A percentile compares a stretch with the other conserved stretches of the same genome.
Conservation (phyloP, 169 alveolate species). For the Plasmodium gaboni region DNA sequence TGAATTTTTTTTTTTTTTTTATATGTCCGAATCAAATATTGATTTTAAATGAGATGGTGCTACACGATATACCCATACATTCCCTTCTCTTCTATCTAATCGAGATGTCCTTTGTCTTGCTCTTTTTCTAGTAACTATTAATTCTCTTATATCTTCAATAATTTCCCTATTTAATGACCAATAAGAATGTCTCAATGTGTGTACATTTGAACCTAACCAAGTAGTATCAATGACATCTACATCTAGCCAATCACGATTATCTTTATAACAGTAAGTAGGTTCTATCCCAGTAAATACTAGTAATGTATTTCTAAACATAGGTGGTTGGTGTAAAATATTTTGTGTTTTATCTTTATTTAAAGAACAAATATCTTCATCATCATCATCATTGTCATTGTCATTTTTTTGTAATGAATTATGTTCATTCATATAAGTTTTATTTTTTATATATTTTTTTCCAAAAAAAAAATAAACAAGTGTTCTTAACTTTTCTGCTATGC, state of each 20-base stretch:
- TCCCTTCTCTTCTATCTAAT: constrained; percentile 87
- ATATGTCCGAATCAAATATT: constrained; percentile 78
- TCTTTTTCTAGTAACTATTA: constrained; percentile 87
- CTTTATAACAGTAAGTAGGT: constrained; percentile 52
- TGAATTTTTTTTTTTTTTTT: constrained; percentile 7
- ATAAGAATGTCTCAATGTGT: constrained; percentile 78
- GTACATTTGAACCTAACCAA: constrained; percentile 84
- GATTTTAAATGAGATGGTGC: constrained; percentile 87
- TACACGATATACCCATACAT: constrained; percentile 89
- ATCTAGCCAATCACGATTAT: constrained; percentile 84
- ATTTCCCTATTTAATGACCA: constrained; percentile 88
- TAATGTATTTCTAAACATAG: constrained; percentile 71
- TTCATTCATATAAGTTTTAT: constrained; percentile 5
- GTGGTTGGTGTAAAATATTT: constrained; percentile 62
- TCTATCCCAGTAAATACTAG: constrained; percentile 76
- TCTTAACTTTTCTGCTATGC: constrained; percentile 8
- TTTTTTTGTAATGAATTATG: not conserved
- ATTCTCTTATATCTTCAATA: constrained; percentile 88
- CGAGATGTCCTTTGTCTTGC: constrained; percentile 87
- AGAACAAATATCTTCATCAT: not conserved
- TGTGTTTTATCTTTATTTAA: not conserved
- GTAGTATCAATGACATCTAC: constrained; percentile 91
- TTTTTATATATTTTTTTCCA: not conserved
- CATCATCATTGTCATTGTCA: too few species aligned
- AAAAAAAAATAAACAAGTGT: constrained; percentile 7